phyloP scores from a whole-genome alignment of 208 protist genomes.

The Borovskyia barvae region DNA sequence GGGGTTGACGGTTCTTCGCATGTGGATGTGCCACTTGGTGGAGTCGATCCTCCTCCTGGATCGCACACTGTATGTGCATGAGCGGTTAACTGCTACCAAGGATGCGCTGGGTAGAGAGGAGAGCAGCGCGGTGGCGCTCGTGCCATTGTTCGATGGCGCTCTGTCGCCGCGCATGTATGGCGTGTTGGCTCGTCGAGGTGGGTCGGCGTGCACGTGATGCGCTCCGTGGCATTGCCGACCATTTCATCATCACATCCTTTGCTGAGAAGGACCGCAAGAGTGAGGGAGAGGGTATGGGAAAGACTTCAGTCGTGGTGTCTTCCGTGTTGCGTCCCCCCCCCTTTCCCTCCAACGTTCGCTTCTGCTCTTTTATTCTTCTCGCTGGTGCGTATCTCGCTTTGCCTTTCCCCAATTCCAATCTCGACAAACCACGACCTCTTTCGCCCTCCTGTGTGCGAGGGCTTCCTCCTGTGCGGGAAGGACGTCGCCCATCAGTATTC shows the following conservation, averaged over 20 bases:
- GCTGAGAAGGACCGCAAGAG: no score
- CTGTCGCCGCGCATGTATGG: constrained; percentile 85
- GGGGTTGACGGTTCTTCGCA: constrained; percentile 80
- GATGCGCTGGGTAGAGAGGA: constrained; percentile 13
- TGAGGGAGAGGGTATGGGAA: no score
- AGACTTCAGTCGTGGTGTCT: no score
- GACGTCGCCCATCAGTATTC: no score
- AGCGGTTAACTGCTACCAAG: constrained; percentile 21
- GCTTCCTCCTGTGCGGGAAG: no score
- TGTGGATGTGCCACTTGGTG: constrained; percentile 89
- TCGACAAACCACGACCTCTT: no score
- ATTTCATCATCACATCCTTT: no score
- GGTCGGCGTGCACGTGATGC: background rate
- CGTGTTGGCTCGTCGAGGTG: constrained; percentile 61
- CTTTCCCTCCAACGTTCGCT: no score
- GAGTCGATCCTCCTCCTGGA: constrained; percentile 81
- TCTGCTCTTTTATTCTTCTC: no score
- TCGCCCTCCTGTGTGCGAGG: no score
- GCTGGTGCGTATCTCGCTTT: background rate
- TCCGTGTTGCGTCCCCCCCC: no score
- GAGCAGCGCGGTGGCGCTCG: constrained; percentile 66
- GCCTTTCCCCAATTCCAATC: background rate
- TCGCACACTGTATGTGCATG: constrained; percentile 70
- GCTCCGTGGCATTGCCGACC: background rate
- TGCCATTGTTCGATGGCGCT: constrained; percentile 82